Conservation (phyloP, 768 basidiomycete species). For the Leccinum uliginosum region DNA sequence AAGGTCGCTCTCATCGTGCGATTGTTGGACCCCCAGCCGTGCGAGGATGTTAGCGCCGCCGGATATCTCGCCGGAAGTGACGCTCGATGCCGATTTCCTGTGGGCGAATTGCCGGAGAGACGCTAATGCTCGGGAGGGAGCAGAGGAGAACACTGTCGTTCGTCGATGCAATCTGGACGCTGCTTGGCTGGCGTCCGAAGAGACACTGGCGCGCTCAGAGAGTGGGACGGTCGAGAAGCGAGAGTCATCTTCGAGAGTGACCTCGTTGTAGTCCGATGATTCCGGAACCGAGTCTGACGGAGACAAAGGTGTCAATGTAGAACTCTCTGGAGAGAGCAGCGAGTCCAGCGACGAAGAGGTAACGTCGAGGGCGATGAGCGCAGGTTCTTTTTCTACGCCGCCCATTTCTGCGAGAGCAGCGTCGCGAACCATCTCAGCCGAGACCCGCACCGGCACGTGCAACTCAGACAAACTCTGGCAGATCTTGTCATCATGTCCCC, state of each 20-base stretch:
- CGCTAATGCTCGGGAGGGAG: slow-evolving; percentile 15
- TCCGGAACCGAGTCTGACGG: slow-evolving; percentile 45
- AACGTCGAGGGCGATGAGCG: slow-evolving; percentile 11
- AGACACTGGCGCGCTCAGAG: slow-evolving; percentile 32
- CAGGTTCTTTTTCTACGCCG: slow-evolving; percentile 10
- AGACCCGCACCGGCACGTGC: too few relatives aligned
- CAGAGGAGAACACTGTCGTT: slow-evolving; percentile 27
- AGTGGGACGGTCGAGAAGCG: slow-evolving; percentile 52
- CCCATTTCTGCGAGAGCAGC: slow-evolving; percentile 14
- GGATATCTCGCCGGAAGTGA: slow-evolving; percentile 46
- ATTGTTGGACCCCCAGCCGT: slow-evolving; percentile 46
- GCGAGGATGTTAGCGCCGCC: slow-evolving; percentile 42
- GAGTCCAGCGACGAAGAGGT: slow-evolving; percentile 37
- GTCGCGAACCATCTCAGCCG: too few relatives aligned
- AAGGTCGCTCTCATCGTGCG: slow-evolving; percentile 35
- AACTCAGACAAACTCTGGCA: too few relatives aligned
- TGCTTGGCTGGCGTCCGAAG: slow-evolving; percentile 24
- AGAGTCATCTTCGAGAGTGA: slow-evolving; percentile 41
- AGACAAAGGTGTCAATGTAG: slow-evolving; percentile 27
- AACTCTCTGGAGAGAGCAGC: slow-evolving; percentile 46
- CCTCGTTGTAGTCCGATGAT: slow-evolving; percentile 64
- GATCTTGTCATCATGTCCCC: slow-evolving; percentile 3
- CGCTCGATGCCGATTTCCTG: slow-evolving; percentile 59
- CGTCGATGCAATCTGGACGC: slow-evolving; percentile 23
- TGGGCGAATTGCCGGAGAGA: slow-evolving; percentile 37